Conservation (phyloP, 2,329 filamentous ascomycete genomes). For the Botrytis pseudocinerea region DNA sequence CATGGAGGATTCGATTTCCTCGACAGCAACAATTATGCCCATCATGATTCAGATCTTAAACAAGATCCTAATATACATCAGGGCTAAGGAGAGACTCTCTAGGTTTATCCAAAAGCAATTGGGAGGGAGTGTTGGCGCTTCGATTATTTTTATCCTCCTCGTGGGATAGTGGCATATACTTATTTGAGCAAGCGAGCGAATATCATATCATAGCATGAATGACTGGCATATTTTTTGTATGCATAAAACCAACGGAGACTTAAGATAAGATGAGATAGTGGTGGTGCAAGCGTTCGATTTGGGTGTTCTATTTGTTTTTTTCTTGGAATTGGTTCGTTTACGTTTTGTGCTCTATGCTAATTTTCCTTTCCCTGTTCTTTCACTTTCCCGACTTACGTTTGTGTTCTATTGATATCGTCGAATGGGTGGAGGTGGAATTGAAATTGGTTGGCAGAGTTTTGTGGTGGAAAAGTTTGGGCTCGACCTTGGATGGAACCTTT, state of each 20-base stretch:
- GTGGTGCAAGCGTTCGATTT: background rate
- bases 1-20: slow-evolving; percentile 1
- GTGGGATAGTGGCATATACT: background rate
- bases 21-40: background rate
- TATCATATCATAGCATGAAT: background rate
- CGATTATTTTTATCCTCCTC: background rate
- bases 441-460: background rate
- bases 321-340: background rate
- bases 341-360: background rate
- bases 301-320: background rate
- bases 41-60: slow-evolving; percentile 13
- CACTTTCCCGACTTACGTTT: background rate
- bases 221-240: background rate
- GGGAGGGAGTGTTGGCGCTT: background rate
- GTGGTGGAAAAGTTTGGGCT: background rate
- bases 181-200: background rate
- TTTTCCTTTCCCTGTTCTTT: background rate
- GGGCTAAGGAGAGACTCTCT: background rate
- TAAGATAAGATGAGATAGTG: background rate
- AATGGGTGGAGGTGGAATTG: background rate
- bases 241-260: background rate
- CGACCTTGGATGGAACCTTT: background rate
- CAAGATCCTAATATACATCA: slow-evolving; percentile 11
- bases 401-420: background rate
- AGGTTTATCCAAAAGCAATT: background rate